Percentiles rank a stretch among this genome's conserved stretches.
Evolutionary conservation across 169 alveolate genomes (phyloP).

Genomic region (Plasmodium vinckei): DNA sequence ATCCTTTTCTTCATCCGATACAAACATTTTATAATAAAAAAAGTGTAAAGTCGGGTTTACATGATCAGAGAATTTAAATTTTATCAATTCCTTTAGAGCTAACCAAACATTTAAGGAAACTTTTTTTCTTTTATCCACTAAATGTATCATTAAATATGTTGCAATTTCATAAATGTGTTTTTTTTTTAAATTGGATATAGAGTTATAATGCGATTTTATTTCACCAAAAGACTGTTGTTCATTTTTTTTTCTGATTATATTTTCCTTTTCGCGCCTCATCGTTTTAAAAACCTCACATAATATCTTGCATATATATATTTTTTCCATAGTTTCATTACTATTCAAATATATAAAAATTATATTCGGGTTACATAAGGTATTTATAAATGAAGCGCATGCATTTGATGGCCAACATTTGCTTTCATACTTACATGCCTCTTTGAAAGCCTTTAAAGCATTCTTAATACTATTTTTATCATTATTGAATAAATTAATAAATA

Average conservation of each 20-base stretch:
- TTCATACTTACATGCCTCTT: constrained; percentile 54
- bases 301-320: constrained; percentile 48
- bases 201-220: no score
- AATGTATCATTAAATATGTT: constrained; percentile 45
- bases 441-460: constrained; percentile 60
- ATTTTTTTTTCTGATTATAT: neutral
- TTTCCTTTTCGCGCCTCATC: constrained; percentile 12
- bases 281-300: constrained; percentile 43
- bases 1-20: neutral
- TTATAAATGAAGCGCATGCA: constrained; percentile 18
- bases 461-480: constrained; percentile 18
- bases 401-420: constrained; percentile 49
- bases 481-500: constrained; percentile 32
- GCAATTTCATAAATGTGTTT: constrained; percentile 53
- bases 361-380: constrained; percentile 19
- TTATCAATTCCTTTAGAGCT: constrained; percentile 59
- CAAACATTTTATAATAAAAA: constrained; percentile 43
- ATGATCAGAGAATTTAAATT: constrained; percentile 45
- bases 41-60: constrained; percentile 35
- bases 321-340: constrained; percentile 40
- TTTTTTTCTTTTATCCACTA: constrained; percentile 42
- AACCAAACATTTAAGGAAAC: constrained; percentile 37
- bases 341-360: constrained; percentile 27
- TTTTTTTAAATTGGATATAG: constrained; percentile 5
- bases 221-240: no score